These are phyloP conservation scores for Pestalotiopsis sp. DNA, from an alignment of 2,329 filamentous ascomycete species.

Conservation along the genomic window DNA sequence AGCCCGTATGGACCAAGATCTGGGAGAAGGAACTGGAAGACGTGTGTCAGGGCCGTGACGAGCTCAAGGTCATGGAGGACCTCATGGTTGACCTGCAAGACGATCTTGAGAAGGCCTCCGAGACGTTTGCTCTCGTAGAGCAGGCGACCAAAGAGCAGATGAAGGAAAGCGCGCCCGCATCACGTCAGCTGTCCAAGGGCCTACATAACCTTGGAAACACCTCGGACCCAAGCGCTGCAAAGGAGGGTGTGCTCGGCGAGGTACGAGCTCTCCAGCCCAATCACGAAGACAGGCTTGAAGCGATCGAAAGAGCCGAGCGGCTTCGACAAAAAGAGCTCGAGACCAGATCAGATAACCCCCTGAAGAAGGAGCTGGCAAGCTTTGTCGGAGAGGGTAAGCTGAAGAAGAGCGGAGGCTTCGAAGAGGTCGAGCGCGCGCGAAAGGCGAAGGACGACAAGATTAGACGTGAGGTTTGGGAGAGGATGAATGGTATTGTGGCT, in stretches of 20 bases:
- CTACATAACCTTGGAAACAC: slow-evolving; percentile 55
- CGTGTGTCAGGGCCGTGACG: slow-evolving; percentile 92
- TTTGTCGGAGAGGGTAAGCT: slow-evolving; percentile 91
- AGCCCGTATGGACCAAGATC: slow-evolving; percentile 97
- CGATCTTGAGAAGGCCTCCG: slow-evolving; percentile 90
- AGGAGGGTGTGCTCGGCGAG: slow-evolving; percentile 89
- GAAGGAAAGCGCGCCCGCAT: slow-evolving; percentile 65
- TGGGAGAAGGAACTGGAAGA: slow-evolving; percentile 98
- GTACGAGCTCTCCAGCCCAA: slow-evolving; percentile 93
- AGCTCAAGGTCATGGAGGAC: slow-evolving; percentile 95
- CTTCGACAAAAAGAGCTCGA: slow-evolving; percentile 86
- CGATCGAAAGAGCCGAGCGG: slow-evolving; percentile 96
- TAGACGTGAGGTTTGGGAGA: slow-evolving; percentile 75
- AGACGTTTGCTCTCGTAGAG: slow-evolving; percentile 94
- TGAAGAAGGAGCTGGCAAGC: slow-evolving; percentile 80
- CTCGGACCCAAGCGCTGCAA: slow-evolving; percentile 76
- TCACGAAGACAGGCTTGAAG: slow-evolving; percentile 89
- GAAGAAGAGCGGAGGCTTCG: slow-evolving; percentile 94
- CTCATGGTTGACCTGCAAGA: slow-evolving; percentile 89
- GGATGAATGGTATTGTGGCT: slow-evolving; percentile 58
- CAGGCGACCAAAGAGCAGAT: slow-evolving; percentile 98
- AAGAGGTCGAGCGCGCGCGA: slow-evolving; percentile 86
- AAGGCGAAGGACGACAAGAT: slow-evolving; percentile 86
- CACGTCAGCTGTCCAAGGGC: slow-evolving; percentile 56
- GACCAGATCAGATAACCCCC: slow-evolving; percentile 69